Base-by-base conservation (phyloP, 805 yeast genomes). In the Cyberlindnera americana region DNA sequence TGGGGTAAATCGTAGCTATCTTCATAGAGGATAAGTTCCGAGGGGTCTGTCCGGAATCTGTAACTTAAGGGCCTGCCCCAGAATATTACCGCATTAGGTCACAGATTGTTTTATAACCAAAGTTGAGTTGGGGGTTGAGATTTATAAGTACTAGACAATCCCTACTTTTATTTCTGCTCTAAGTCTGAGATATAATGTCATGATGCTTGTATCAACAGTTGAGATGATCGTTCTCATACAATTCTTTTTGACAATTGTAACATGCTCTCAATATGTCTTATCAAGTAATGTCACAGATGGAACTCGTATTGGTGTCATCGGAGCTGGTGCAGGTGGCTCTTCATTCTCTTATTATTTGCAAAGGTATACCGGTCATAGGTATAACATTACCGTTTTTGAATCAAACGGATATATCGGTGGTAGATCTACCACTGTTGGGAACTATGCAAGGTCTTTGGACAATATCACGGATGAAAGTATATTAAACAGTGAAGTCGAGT, bases 261-360 rank as follows among this genome's bases (percentile, higher is more conserved):
- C 40, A 3, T 31, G 40, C n/a, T 26, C 40, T 5, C 36, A 37
- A 15, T 3, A 19, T 32, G 33, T 32, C 12, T 25, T 37, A 13
- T 27, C 33, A 12, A 9, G 19, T 14, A 31, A 31, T 21, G 26
- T 6, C 11, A 18, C 25, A n/a, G 33, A 39, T n/a, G 38, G 36
- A 15, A 21, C 40, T 3, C 46, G 40, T 6, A 48, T 70, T 13
- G 75, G 74, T 2, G 64, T 71, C 18, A 59, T 70, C 21, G 78
- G 79, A 3, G 74, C 77, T 0, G 79, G 78, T 3, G 68, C 78
- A 3, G 76, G 72, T 9, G 78, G 79, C 1, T 54, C 75, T 1
- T 55, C 72, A 3, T 60, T 70, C n/a, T 70, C 78, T 3, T 66
- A 70, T 46, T 61, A 73, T 41, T 56, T 72, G 13, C 66, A 69